Percentiles rank a stretch among this genome's conserved stretches.
phyloP scores from a whole-genome alignment of 2,329 filamentous ascomycete species.

The Leptographium radiaticola region DNA sequence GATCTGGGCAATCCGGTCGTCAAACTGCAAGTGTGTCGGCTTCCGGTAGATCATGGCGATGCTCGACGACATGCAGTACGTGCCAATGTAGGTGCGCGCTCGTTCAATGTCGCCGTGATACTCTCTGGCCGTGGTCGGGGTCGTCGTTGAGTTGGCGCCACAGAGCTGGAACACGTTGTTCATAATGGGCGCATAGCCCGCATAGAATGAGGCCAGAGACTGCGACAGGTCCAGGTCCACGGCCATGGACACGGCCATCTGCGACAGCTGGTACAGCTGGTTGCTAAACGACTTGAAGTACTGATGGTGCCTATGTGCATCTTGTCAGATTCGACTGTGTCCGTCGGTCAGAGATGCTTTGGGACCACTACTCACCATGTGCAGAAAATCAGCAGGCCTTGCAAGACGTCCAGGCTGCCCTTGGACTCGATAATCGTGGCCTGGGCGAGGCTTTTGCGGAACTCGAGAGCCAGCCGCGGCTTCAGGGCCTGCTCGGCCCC shows the following conservation, averaged over 20 bases:
- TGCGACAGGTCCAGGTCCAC: slow-evolving; percentile 10
- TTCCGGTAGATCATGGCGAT: slow-evolving; percentile 10
- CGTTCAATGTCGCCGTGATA: slow-evolving; percentile 9
- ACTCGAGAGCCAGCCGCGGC: slow-evolving; percentile 10
- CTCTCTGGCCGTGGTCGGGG: background rate
- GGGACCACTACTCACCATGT: slow-evolving; percentile 7
- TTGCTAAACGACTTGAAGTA: slow-evolving; percentile 9
- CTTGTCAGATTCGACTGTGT: background rate
- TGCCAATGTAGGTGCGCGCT: slow-evolving; percentile 10
- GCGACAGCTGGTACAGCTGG: slow-evolving; percentile 13
- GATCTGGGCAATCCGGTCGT: slow-evolving; percentile 9
- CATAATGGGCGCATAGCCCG: background rate
- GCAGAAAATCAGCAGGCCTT: slow-evolving; percentile 13
- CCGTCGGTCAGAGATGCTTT: background rate
- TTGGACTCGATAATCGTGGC: slow-evolving; percentile 11
- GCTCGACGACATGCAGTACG: slow-evolving; percentile 12
- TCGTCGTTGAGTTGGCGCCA: too few relatives aligned
- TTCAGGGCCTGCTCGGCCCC: slow-evolving; percentile 7
- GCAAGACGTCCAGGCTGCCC: slow-evolving; percentile 11
- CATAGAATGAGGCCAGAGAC: background rate
- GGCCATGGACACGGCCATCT: slow-evolving; percentile 12
- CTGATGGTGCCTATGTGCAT: slow-evolving; percentile 7
- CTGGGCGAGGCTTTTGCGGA: slow-evolving; percentile 11
- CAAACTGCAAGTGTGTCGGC: slow-evolving; percentile 11
- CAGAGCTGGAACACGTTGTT: background rate